These are phyloP conservation scores for Penicillium cataractarum DNA, from an alignment of 495 filamentous ascomycete species.

Conservation along the genomic window DNA sequence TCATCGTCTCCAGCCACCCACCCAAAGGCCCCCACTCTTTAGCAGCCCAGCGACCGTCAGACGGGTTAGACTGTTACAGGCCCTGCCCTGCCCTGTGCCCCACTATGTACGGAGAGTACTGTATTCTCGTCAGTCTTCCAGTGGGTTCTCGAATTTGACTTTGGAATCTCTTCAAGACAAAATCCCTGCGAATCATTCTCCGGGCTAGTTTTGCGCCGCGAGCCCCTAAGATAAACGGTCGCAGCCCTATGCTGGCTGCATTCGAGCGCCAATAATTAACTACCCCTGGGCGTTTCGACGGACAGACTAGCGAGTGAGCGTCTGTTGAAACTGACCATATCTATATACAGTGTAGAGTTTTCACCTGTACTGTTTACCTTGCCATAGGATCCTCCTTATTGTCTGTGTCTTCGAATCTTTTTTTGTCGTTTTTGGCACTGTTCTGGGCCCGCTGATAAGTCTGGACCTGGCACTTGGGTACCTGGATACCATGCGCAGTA, in stretches of 20 bases:
- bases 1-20: conserved; percentile 22
- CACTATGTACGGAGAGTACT: background rate
- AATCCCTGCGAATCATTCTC: background rate
- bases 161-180: background rate
- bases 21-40: conserved; percentile 18
- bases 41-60: conserved; percentile 8
- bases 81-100: background rate
- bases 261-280: background rate
- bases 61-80: background rate
- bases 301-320: conserved; percentile 1
- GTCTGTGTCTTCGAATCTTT: background rate
- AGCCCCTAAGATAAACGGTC: background rate
- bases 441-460: background rate
- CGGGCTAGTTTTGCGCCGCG: background rate
- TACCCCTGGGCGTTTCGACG: background rate
- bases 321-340: conserved; percentile 8
- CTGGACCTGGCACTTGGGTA: background rate
- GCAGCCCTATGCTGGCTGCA: background rate
- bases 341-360: background rate
- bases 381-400: background rate
- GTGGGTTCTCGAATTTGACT: background rate
- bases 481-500: background rate
- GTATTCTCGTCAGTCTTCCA: background rate
- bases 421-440: background rate
- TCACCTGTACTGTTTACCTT: background rate